Evolutionary conservation across 2,329 filamentous ascomycete genomes (phyloP), one percentile per base, ranked within the genome.

Genomic region (Exophiala spinifera): DNA sequence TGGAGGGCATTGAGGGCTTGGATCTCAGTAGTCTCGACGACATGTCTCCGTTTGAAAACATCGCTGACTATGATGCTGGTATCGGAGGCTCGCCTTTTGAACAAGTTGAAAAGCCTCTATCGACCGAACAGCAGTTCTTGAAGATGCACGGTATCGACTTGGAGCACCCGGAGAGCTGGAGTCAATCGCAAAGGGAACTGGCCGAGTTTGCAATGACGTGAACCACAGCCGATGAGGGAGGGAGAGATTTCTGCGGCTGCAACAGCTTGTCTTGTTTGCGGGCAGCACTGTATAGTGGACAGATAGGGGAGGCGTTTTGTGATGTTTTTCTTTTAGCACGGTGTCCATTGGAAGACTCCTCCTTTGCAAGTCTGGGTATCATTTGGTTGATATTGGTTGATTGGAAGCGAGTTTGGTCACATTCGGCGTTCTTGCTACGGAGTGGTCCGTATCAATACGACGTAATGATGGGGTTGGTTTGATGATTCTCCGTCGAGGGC

Each of bases 61-160:
- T 61, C 14, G 50, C 36, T 34, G 57, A 60, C 28, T 19, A 37
- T 14, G 59, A 61, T 39, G 21, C 54, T 15, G 25, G 46, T 17
- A 61, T 61, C 54, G 56, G 47, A 34, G 54, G 40, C 2, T 52
- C 54, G 4, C 53, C 53, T 2, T 60, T 57, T 33, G 57, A 60
- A 36, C 20, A 36, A 1, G 45, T 60, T 17, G 57, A 60, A 23
- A 57, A 60, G 37, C 51, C 55, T 7, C 25, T 49, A 13, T 49
- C 57, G 33, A 43, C 46, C 3, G 40, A 28, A 39, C 51, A 60
- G 17, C 20, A n/a, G 4, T 23, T 44, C 11, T n/a, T 46, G 7
- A 51, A 53, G 11, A 48, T 49, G 7, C 48, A 53, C 36, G 45
- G 39, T 17, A 17, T 60, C 36, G 57, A 55, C 4, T 45, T 55